Evolutionary conservation across 495 filamentous ascomycete genomes (phyloP).

Genomic region (Xylaria flabelliformis): DNA sequence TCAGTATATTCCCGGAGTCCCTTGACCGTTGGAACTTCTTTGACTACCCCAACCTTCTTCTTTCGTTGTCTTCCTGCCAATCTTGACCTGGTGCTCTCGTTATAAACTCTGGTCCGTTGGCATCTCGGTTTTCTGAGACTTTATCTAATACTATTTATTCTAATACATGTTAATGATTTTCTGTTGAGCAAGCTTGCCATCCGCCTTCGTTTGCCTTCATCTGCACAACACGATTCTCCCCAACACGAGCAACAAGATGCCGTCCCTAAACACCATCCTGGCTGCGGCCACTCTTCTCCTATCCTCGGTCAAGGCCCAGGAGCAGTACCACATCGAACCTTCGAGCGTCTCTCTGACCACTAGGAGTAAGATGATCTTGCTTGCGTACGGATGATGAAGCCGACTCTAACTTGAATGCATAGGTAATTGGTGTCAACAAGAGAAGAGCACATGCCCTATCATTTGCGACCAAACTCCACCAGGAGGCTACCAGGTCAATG

Average conservation of each 20-base stretch:
- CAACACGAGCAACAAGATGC: slow-evolving; percentile 45
- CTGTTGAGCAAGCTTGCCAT: not conserved
- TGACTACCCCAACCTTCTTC: slow-evolving; percentile 22
- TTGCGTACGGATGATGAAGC: not conserved
- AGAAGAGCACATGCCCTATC: slow-evolving; percentile 72
- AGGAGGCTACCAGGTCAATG: slow-evolving; percentile 62
- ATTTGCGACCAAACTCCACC: slow-evolving; percentile 75
- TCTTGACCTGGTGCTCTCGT: slow-evolving; percentile 17
- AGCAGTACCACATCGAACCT: slow-evolving; percentile 52
- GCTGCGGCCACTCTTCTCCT: slow-evolving; percentile 53
- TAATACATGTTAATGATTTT: slow-evolving; percentile 31
- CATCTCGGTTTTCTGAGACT: not conserved
- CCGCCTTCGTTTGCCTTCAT: slow-evolving; percentile 16
- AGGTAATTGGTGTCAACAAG: slow-evolving; percentile 74
- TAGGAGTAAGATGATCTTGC: slow-evolving; percentile 42
- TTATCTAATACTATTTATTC: slow-evolving; percentile 21
- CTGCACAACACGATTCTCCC: not conserved
- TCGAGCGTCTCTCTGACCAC: slow-evolving; percentile 41
- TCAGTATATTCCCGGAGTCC: slow-evolving; percentile 20
- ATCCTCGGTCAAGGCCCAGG: slow-evolving; percentile 51
- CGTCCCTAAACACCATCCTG: slow-evolving; percentile 51
- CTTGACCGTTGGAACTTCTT: slow-evolving; percentile 7
- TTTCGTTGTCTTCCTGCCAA: slow-evolving; percentile 19
- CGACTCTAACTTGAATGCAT: slow-evolving; percentile 36
- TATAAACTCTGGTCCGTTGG: slow-evolving; percentile 14